phyloP scores from a whole-genome alignment of 208 protist species.

The Chromosphaera perkinsii region DNA sequence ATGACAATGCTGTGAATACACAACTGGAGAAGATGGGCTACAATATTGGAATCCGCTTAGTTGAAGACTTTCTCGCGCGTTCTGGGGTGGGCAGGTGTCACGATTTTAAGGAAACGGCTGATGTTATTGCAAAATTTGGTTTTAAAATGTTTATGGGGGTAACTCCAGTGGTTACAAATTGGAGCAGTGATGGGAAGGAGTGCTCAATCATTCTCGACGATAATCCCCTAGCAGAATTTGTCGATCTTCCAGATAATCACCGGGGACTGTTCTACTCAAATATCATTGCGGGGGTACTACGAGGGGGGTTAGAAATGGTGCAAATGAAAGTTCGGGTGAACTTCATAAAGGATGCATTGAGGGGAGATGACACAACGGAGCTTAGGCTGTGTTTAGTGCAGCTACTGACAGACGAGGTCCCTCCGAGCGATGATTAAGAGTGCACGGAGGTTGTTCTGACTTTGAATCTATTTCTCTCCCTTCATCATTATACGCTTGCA shows the following conservation, averaged over 20 bases:
- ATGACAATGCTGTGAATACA: conserved; percentile 83
- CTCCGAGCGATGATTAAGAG: conserved; percentile 23
- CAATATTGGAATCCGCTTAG: conserved; percentile 86
- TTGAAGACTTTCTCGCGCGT: conserved; percentile 91
- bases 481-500: no score
- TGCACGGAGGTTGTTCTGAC: no score
- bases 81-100: conserved; percentile 62
- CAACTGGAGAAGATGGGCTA: conserved; percentile 90
- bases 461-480: no score
- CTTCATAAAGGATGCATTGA: conserved; percentile 74
- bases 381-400: conserved; percentile 62
- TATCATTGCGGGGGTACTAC: conserved; percentile 88
- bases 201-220: conserved; percentile 85
- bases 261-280: conserved; percentile 87
- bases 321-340: conserved; percentile 69
- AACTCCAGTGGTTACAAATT: conserved; percentile 69
- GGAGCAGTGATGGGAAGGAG: conserved; percentile 63
- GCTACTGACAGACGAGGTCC: conserved; percentile 21
- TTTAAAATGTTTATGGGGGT: conserved; percentile 94
- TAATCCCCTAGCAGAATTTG: conserved; percentile 89
- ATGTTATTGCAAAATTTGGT: conserved; percentile 77
- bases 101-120: conserved; percentile 83
- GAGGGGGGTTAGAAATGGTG: conserved; percentile 85
- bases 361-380: conserved; percentile 75
- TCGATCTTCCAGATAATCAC: conserved; percentile 85